phyloP scores from a whole-genome alignment of 805 yeast species.

The Wickerhamiella domercqiae region DNA sequence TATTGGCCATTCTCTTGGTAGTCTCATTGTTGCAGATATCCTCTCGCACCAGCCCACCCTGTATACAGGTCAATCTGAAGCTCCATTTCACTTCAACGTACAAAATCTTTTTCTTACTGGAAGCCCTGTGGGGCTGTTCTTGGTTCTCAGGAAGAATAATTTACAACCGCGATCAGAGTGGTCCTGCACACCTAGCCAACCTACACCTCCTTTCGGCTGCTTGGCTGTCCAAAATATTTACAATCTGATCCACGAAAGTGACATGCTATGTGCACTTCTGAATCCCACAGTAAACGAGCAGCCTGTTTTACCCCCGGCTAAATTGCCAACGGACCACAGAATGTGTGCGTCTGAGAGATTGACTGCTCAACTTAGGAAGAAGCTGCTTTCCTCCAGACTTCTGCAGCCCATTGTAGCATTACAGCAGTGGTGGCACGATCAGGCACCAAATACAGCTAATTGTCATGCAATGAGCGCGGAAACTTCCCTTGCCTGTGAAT shows the following conservation, averaged over 20 bases:
- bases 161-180: slow-evolving; percentile 8
- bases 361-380: not conserved
- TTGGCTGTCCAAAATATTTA: slow-evolving; percentile 60
- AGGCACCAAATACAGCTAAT: no score
- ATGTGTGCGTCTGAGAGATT: slow-evolving; percentile 1
- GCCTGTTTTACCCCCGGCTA: not conserved
- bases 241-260: slow-evolving; percentile 78
- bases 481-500: not conserved
- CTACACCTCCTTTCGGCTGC: slow-evolving; percentile 25
- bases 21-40: slow-evolving; percentile 67
- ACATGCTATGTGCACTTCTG: slow-evolving; percentile 76
- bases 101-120: slow-evolving; percentile 41
- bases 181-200: not conserved
- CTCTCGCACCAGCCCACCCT: slow-evolving; percentile 30
- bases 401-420: no score
- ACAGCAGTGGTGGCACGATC: no score
- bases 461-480: not conserved
- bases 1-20: slow-evolving; percentile 79
- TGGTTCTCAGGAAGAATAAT: slow-evolving; percentile 11
- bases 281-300: slow-evolving; percentile 50
- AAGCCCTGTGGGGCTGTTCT: slow-evolving; percentile 18
- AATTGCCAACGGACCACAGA: not conserved
- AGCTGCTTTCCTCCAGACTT: no score
- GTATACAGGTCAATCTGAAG: slow-evolving; percentile 17
- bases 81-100: slow-evolving; percentile 51